Conservation (phyloP, 2,329 filamentous ascomycete genomes). For the Parafenestella ontariensis region DNA sequence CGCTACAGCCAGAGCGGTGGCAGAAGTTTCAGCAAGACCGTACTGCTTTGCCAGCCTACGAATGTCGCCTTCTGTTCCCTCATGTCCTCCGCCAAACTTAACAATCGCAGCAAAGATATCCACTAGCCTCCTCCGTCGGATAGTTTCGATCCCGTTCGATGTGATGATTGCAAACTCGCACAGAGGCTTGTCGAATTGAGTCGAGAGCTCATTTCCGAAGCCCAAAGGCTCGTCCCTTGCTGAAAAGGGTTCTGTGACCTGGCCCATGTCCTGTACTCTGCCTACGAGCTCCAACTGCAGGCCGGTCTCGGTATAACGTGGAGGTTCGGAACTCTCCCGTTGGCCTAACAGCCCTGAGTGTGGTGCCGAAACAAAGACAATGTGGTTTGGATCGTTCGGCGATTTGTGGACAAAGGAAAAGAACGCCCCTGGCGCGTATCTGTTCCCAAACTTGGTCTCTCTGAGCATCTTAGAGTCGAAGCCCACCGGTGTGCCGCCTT, state of each 20-base stretch:
- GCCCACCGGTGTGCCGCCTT: constrained; percentile 32
- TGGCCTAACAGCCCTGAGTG: constrained; percentile 84
- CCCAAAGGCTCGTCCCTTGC: constrained; percentile 70
- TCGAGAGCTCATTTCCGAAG: constrained; percentile 93
- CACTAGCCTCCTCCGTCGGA: constrained; percentile 82
- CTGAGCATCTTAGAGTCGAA: constrained; percentile 37
- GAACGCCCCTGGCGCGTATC: constrained; percentile 89
- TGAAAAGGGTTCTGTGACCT: constrained; percentile 73
- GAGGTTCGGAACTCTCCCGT: constrained; percentile 59
- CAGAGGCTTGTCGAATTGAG: constrained; percentile 87
- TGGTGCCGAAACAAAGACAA: constrained; percentile 83
- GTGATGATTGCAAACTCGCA: constrained; percentile 91
- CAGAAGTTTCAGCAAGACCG: constrained; percentile 85
- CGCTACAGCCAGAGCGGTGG: constrained; percentile 90
- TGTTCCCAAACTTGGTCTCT: constrained; percentile 56
- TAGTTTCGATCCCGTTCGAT: constrained; percentile 85
- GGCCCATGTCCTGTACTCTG: constrained; percentile 77
- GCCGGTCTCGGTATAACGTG: constrained; percentile 77
- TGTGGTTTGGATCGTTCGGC: constrained; percentile 65
- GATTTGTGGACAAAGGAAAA: constrained; percentile 78
- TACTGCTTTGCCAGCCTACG: constrained; percentile 86
- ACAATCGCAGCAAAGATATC: constrained; percentile 90
- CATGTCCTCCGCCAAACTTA: constrained; percentile 73
- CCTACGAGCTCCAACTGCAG: constrained; percentile 80
- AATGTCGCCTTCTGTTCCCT: constrained; percentile 81